Evolutionary conservation across 768 basidiomycete genomes (phyloP), one percentile per base, ranked within the genome.

Genomic region (Russula virescens): DNA sequence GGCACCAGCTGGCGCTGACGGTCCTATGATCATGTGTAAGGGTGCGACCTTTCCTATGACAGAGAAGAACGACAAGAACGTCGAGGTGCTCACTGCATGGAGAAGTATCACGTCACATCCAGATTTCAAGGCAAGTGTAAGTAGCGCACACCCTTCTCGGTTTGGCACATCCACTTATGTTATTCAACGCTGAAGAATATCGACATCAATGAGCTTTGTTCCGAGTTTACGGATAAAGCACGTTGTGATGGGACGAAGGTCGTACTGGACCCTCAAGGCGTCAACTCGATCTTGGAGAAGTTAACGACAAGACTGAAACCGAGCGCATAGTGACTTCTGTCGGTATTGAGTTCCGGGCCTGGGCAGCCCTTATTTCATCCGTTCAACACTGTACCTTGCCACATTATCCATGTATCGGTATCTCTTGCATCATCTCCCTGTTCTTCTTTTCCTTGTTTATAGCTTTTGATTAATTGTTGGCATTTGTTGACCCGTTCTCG

Each of bases 221-320:
- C 83, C 8, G 88, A 92, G 73, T 91, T 94, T 70, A 81, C 89
- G 50, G 81, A 74, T 70, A 93, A 94, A 76, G 91, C 91, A 51
- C 80, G 83, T 49, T 94, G 91, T 69, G 91, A 92, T 63, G 91
- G 91, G 42, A 84, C 84, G 28, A 90, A 89, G 75, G 87, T 91
- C 43, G 91, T 92, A 21, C 73, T 93, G 52, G 88, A 82, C 63
- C 78, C 79, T 7, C 72, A 76, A 62, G 73, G 77, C 42, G 75
- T 81, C 61, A 73, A 72, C 55, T 74, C 77, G 45, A 72, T 81
- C 53, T 73, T 82, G 63, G 77, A 80, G 66, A 74, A 69, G 52
- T 74, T 81, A 46, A 70, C 75, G 58, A 64, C 69, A 58, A 73
- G 73, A 58, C 66, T 64, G 25, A 58, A 28, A n/a, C 5, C 55